These are phyloP conservation scores for Naganishia friedmannii DNA, from an alignment of 768 basidiomycete genomes.

Conservation along the genomic window DNA sequence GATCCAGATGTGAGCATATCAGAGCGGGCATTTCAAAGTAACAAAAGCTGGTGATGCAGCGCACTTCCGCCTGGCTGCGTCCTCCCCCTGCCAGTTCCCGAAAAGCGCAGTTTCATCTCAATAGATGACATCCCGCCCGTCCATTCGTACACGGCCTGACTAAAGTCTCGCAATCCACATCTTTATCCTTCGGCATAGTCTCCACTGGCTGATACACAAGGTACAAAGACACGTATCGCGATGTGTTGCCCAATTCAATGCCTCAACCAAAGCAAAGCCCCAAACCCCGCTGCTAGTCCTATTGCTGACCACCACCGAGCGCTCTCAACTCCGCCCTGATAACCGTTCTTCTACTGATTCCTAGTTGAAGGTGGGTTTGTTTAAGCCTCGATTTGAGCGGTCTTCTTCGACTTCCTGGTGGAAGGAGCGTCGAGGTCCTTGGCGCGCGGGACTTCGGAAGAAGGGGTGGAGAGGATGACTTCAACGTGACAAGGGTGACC, in stretches of 20 bases:
- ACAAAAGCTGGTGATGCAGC: too few relatives aligned
- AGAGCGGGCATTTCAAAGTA: too few relatives aligned
- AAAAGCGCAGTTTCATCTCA: background rate
- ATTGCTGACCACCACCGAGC: conserved; percentile 8
- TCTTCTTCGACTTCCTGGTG: conserved; percentile 47
- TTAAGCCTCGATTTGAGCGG: conserved; percentile 51
- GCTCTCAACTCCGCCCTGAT: conserved; percentile 7
- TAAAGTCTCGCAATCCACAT: conserved; percentile 8
- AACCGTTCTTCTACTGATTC: conserved; percentile 9
- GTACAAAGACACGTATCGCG: conserved; percentile 20
- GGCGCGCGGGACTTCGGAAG: conserved; percentile 83
- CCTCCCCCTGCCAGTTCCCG: too few relatives aligned
- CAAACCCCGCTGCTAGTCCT: conserved; percentile 11
- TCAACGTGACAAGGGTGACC: conserved; percentile 97
- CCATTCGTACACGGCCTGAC: background rate
- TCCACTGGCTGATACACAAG: conserved; percentile 11
- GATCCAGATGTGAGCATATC: too few relatives aligned
- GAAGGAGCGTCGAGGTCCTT: conserved; percentile 67
- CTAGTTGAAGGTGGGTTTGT: conserved; percentile 12
- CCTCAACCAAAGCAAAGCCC: conserved; percentile 11
- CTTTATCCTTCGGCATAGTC: conserved; percentile 18
- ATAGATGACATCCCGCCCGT: background rate
- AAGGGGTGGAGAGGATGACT: conserved; percentile 71
- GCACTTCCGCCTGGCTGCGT: too few relatives aligned
- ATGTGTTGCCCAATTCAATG: conserved; percentile 9